phyloP scores from a whole-genome alignment of 148 eudicot genomes.

The Rhododendron kiyosumense region DNA sequence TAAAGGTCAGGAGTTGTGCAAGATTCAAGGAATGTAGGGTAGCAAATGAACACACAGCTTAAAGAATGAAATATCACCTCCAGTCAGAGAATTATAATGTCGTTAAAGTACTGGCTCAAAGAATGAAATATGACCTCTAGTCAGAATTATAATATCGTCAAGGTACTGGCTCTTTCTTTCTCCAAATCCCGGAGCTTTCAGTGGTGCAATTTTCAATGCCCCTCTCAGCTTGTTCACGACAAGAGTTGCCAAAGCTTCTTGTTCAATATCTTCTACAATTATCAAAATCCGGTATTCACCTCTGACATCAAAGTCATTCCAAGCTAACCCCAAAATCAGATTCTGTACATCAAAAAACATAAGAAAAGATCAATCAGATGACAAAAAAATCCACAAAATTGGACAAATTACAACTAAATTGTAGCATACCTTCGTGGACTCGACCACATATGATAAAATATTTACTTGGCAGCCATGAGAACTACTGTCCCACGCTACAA shows the following conservation, averaged over 20 bases:
- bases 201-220: conserved; percentile 63
- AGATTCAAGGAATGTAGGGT: neutral
- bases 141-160: conserved; percentile 62
- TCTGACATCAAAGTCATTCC: too few species aligned
- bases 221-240: conserved; percentile 75
- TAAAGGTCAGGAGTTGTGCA: neutral
- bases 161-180: conserved; percentile 56
- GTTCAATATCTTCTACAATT: conserved; percentile 66
- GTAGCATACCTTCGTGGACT: too few species aligned
- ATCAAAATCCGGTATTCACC: conserved; percentile 42
- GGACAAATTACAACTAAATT: too few species aligned
- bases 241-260: conserved; percentile 71
- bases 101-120: conserved; percentile 61
- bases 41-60: neutral
- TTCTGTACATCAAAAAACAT: too few species aligned
- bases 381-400: too few species aligned
- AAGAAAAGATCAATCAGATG: too few species aligned
- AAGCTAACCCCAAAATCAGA: too few species aligned
- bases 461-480: too few species aligned
- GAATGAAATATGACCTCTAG: conserved; percentile 57
- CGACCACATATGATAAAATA: too few species aligned
- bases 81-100: conserved; percentile 45
- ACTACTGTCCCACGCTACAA: too few species aligned
- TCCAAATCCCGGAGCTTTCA: conserved; percentile 75
- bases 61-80: conserved; percentile 30